Evolutionary conservation across 805 yeast species (phyloP).

Genomic region (Zygoascus tannicola): DNA sequence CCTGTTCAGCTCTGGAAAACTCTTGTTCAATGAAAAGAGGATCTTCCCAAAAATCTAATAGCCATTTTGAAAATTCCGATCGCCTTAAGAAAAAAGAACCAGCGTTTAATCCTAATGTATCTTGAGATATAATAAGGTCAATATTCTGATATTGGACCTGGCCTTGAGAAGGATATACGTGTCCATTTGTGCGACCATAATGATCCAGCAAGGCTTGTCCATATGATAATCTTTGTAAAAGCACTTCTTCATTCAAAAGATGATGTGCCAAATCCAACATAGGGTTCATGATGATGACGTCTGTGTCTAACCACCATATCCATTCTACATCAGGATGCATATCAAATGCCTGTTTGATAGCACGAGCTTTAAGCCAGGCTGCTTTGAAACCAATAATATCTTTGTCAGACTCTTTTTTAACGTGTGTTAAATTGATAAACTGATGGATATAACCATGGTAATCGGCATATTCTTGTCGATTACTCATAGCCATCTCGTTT

Average conservation of each 20-base stretch:
- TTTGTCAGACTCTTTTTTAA: neutral
- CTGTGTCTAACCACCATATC: conserved; percentile 34
- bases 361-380: conserved; percentile 30
- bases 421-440: conserved; percentile 19
- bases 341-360: conserved; percentile 26
- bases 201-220: conserved; percentile 17
- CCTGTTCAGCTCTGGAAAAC: conserved; percentile 21
- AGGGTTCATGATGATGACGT: conserved; percentile 28
- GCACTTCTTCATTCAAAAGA: conserved; percentile 21
- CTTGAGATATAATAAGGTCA: conserved; percentile 24
- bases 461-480: conserved; percentile 26
- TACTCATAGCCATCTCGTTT: conserved; percentile 10
- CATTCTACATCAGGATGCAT: conserved; percentile 29
- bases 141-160: conserved; percentile 18
- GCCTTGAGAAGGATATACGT: conserved; percentile 6
- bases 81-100: conserved; percentile 27
- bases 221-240: conserved; percentile 19
- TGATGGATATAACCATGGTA: conserved; percentile 27
- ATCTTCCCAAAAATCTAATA: conserved; percentile 27
- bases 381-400: conserved; percentile 8
- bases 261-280: conserved; percentile 22
- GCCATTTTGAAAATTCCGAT: conserved; percentile 15
- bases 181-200: conserved; percentile 9
- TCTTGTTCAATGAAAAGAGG: conserved; percentile 11
- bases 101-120: conserved; percentile 23